phyloP scores from a whole-genome alignment of 139 green algal species.

The Limnomonas spitsbergensis region DNA sequence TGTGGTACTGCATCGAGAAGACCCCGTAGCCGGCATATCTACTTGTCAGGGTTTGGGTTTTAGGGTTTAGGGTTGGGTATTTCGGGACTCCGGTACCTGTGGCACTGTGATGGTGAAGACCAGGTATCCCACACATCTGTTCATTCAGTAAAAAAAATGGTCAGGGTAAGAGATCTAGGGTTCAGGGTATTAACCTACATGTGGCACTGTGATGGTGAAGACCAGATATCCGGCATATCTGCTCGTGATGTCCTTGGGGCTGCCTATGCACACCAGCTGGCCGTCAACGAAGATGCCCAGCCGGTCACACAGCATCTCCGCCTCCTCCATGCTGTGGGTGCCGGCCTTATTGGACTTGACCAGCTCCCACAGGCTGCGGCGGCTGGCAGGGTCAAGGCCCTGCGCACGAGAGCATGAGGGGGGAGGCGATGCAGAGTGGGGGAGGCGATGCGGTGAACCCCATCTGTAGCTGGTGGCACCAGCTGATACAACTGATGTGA shows the following conservation, averaged over 20 bases:
- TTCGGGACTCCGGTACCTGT: background rate
- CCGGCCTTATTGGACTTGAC: constrained; percentile 59
- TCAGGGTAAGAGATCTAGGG: too few relatives aligned
- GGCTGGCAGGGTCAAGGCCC: constrained; percentile 70
- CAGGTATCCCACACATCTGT: too few relatives aligned
- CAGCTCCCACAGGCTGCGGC: constrained; percentile 80
- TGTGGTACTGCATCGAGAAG: too few relatives aligned
- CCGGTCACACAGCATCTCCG: constrained; percentile 76
- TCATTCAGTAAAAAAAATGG: too few relatives aligned
- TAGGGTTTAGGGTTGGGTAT: too few relatives aligned
- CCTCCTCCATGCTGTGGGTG: constrained; percentile 87
- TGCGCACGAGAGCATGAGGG: background rate
- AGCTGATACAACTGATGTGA: too few relatives aligned
- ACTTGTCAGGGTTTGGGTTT: too few relatives aligned
- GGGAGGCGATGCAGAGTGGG: background rate
- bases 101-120: too few relatives aligned
- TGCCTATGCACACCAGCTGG: constrained; percentile 82
- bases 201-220: constrained; percentile 76
- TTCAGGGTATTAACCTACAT: too few relatives aligned
- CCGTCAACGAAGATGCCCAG: constrained; percentile 71
- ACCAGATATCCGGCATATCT: constrained; percentile 54
- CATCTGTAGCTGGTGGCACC: too few relatives aligned
- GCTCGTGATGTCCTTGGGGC: constrained; percentile 77
- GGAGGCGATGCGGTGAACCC: constrained; percentile 52
- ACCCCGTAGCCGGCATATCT: too few relatives aligned